These are phyloP conservation scores for Colletotrichum costaricense DNA, from an alignment of 2,329 filamentous ascomycete genomes.

Conservation along the genomic window DNA sequence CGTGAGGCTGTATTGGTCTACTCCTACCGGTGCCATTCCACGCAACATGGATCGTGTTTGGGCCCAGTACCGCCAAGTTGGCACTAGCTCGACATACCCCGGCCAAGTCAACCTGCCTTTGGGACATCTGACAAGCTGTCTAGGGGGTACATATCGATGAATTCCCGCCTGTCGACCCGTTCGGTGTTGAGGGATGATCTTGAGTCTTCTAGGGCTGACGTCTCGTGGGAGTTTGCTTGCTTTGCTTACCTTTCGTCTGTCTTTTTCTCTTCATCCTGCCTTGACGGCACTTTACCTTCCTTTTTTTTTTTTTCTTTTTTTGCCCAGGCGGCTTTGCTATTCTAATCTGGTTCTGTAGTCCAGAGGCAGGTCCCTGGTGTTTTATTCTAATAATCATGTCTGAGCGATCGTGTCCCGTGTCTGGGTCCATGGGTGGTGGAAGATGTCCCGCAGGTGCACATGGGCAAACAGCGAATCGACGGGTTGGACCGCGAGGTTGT, in stretches of 20 bases:
- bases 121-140: background rate
- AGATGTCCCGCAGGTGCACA: slow-evolving; percentile 38
- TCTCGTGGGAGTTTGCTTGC: background rate
- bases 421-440: slow-evolving; percentile 42
- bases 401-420: slow-evolving; percentile 45
- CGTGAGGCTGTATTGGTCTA: slow-evolving; percentile 16
- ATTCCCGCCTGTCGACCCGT: background rate
- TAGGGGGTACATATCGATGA: slow-evolving; percentile 20
- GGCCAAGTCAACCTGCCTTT: background rate
- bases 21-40: background rate
- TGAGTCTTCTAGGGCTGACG: slow-evolving; percentile 14
- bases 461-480: slow-evolving; percentile 21
- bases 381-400: slow-evolving; percentile 41
- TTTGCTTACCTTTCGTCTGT: background rate
- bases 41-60: slow-evolving; percentile 19
- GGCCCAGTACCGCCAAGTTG: slow-evolving; percentile 17
- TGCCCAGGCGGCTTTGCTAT: slow-evolving; percentile 21
- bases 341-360: slow-evolving; percentile 15
- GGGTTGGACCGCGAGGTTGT: slow-evolving; percentile 45
- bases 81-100: slow-evolving; percentile 9
- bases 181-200: background rate
- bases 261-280: background rate
- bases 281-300: slow-evolving; percentile 17
- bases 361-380: slow-evolving; percentile 29
- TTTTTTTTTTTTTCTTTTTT: background rate